phyloP scores from a whole-genome alignment of 1,284 basidiomycete genomes.

The Veloporphyrellus conicus region DNA sequence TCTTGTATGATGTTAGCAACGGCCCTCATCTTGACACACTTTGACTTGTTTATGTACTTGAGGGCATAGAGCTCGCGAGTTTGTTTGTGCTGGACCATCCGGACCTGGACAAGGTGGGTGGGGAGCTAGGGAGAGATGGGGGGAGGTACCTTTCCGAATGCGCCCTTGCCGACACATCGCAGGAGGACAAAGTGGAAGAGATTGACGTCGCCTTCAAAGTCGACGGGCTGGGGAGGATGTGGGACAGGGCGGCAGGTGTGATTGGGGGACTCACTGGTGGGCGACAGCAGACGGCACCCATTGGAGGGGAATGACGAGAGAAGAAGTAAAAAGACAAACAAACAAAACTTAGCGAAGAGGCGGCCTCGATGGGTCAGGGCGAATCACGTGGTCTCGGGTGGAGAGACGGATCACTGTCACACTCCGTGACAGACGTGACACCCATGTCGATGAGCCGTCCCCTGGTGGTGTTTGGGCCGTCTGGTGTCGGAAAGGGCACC shows the following conservation, averaged over 20 bases:
- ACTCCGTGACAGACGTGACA: background rate
- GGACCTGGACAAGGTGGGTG: too few species aligned
- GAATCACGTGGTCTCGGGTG: background rate
- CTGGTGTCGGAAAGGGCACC: slow-evolving; percentile 93
- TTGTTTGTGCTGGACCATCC: slow-evolving; percentile 94
- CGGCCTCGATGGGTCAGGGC: too few species aligned
- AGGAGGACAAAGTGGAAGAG: slow-evolving; percentile 96
- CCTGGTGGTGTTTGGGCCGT: slow-evolving; percentile 78
- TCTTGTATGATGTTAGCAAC: slow-evolving; percentile 95
- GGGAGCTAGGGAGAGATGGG: too few species aligned
- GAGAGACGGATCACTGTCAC: background rate
- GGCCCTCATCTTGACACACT: slow-evolving; percentile 89
- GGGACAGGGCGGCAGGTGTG: too few species aligned
- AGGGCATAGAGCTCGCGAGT: slow-evolving; percentile 91
- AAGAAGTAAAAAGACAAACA: slow-evolving; percentile 22
- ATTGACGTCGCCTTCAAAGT: slow-evolving; percentile 91
- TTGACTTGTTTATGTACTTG: slow-evolving; percentile 96
- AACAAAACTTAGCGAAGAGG: too few species aligned
- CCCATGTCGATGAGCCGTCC: slow-evolving; percentile 46
- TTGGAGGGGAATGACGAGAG: slow-evolving; percentile 34
- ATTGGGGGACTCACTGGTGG: slow-evolving; percentile 56
- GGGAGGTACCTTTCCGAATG: slow-evolving; percentile 85
- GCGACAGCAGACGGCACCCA: slow-evolving; percentile 84
- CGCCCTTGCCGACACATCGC: slow-evolving; percentile 90
- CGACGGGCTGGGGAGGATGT: too few species aligned